phyloP scores from a whole-genome alignment of 495 filamentous ascomycete genomes.

The Cenococcum geophilum region DNA sequence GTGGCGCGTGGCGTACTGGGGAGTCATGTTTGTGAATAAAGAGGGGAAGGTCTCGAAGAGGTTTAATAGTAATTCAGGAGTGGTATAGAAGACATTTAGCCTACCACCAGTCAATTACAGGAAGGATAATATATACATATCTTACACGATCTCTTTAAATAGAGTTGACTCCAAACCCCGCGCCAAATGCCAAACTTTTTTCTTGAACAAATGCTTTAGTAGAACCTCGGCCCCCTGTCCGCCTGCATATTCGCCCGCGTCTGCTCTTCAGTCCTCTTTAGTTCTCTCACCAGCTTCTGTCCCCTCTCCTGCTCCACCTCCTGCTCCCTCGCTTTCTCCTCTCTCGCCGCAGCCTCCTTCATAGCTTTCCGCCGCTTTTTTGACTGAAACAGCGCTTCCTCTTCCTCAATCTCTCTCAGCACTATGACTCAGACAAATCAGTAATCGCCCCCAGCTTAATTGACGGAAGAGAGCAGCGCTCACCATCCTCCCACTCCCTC shows the following conservation, averaged over 20 bases:
- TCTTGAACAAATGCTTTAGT: not conserved
- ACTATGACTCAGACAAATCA: conserved; percentile 44
- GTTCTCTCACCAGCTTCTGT: conserved; percentile 10
- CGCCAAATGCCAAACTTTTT: too few relatives aligned
- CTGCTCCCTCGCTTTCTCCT: not conserved
- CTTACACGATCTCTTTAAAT: too few relatives aligned
- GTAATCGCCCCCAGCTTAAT: not conserved
- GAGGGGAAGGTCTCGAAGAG: too few relatives aligned
- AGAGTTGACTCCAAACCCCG: too few relatives aligned
- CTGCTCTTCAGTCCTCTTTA: conserved; percentile 8
- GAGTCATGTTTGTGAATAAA: too few relatives aligned
- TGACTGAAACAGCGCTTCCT: conserved; percentile 59
- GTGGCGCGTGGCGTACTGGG: conserved; percentile 50
- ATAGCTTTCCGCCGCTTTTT: conserved; percentile 36
- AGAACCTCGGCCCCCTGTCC: not conserved
- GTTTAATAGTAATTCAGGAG: too few relatives aligned
- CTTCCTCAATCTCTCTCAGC: conserved; percentile 71
- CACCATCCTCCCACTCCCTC: conserved; percentile 82
- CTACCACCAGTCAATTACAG: too few relatives aligned
- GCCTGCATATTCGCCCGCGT: not conserved
- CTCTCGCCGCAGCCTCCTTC: conserved; percentile 24
- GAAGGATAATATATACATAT: too few relatives aligned
- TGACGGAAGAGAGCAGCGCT: conserved; percentile 17
- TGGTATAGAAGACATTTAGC: too few relatives aligned
- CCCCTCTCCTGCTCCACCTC: too few relatives aligned